These are phyloP conservation scores for Sporothrix luriei DNA, from an alignment of 2,329 filamentous ascomycete species.

Conservation along the genomic window DNA sequence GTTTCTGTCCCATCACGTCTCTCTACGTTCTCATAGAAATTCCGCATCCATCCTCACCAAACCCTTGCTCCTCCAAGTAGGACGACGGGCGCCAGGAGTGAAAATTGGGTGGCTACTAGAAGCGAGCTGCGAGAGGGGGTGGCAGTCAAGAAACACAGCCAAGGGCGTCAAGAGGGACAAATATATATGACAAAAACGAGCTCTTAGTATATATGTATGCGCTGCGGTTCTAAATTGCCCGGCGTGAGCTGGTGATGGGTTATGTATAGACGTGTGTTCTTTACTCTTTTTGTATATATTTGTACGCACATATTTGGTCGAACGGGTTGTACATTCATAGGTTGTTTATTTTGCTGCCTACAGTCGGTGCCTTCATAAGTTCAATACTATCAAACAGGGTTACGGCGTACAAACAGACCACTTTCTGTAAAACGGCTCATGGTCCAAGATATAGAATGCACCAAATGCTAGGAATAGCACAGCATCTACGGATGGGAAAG, in stretches of 20 bases:
- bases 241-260: background rate
- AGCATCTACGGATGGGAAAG: background rate
- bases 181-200: background rate
- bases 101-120: slow-evolving; percentile 9
- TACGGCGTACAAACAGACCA: background rate
- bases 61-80: background rate
- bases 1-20: background rate
- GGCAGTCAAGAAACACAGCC: background rate
- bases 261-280: background rate
- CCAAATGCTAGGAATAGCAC: background rate
- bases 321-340: background rate
- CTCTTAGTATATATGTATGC: background rate
- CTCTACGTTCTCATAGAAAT: background rate
- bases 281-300: too few relatives aligned
- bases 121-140: background rate
- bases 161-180: background rate
- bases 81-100: background rate
- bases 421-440: background rate
- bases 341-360: background rate
- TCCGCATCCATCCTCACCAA: too few relatives aligned
- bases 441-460: background rate
- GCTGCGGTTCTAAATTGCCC: background rate
- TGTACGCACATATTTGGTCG: background rate
- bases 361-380: background rate
- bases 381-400: background rate